Conservation (phyloP, 108 stramenopile genomes). For the Nitzschia sp. region DNA sequence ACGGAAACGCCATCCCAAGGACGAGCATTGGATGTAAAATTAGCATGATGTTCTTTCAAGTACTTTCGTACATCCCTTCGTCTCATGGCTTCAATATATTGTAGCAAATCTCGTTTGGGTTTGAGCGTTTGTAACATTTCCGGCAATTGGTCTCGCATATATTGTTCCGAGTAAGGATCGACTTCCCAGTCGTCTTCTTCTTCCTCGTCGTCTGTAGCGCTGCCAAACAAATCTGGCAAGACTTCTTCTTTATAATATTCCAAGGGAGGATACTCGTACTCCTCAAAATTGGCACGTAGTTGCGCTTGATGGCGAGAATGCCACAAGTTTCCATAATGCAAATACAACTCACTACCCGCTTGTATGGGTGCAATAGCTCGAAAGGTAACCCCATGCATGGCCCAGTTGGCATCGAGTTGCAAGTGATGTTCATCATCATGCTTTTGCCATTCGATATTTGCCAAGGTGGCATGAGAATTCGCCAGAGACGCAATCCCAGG, state of each 20-base stretch:
- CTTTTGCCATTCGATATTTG: constrained; percentile 13
- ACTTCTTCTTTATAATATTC: background rate
- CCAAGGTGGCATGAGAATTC: constrained; percentile 28
- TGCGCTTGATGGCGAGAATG: constrained; percentile 3
- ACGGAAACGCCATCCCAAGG: background rate
- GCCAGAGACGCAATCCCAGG: constrained; percentile 50
- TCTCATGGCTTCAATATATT: background rate
- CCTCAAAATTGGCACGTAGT: background rate
- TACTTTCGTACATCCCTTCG: background rate
- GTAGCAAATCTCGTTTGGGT: constrained; percentile 3
- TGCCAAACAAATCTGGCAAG: background rate
- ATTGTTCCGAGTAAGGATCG: background rate
- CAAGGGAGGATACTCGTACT: background rate
- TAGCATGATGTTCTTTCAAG: background rate
- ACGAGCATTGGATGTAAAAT: background rate
- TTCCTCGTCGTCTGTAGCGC: too few relatives aligned
- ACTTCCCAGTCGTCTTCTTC: too few relatives aligned
- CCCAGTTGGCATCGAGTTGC: background rate
- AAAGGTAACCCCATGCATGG: constrained; percentile 11
- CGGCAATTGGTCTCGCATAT: background rate
- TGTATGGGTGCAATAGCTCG: constrained; percentile 20
- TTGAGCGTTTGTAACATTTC: background rate
- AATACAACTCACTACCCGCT: constrained; percentile 57
- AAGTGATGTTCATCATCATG: background rate
- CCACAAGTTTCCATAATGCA: constrained; percentile 28